phyloP scores from a whole-genome alignment of 2,329 filamentous ascomycete genomes.

The Aspergillus luchuensis region DNA sequence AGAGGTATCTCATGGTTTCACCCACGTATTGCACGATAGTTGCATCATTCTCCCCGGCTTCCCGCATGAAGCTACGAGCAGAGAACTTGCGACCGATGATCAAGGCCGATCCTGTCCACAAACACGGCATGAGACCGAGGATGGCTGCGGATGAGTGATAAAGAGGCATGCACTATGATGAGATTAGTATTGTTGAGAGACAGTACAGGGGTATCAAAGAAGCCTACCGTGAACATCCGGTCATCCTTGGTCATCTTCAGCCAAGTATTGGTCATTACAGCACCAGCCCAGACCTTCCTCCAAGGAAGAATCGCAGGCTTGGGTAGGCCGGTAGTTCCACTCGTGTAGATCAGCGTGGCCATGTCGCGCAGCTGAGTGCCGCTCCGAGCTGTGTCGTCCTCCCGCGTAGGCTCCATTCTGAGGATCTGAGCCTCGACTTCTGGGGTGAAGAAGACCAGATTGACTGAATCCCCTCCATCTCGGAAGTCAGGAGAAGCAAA shows the following conservation, averaged over 20 bases:
- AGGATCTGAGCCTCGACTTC: conserved; percentile 59
- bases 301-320: conserved; percentile 78
- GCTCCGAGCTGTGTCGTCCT: conserved; percentile 59
- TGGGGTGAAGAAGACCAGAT: conserved; percentile 64
- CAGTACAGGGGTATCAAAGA: not conserved
- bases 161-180: conserved; percentile 73
- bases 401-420: conserved; percentile 56
- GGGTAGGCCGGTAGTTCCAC: conserved; percentile 80
- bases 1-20: conserved; percentile 80
- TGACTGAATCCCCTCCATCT: conserved; percentile 51
- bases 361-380: conserved; percentile 58
- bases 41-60: conserved; percentile 69
- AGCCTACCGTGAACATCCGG: conserved; percentile 70
- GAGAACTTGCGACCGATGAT: conserved; percentile 78
- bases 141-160: conserved; percentile 80
- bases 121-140: conserved; percentile 65
- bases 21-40: conserved; percentile 86
- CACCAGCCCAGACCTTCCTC: conserved; percentile 62
- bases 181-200: conserved; percentile 9
- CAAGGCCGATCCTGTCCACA: conserved; percentile 65
- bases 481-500: conserved; percentile 45
- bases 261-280: conserved; percentile 57
- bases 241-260: conserved; percentile 64
- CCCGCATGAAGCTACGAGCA: conserved; percentile 73
- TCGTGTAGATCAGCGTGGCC: conserved; percentile 79